Percentiles rank a stretch among this genome's conserved stretches.
Evolutionary conservation across 2,329 filamentous ascomycete species (phyloP).

Genomic region (Penicillium oxalicum): DNA sequence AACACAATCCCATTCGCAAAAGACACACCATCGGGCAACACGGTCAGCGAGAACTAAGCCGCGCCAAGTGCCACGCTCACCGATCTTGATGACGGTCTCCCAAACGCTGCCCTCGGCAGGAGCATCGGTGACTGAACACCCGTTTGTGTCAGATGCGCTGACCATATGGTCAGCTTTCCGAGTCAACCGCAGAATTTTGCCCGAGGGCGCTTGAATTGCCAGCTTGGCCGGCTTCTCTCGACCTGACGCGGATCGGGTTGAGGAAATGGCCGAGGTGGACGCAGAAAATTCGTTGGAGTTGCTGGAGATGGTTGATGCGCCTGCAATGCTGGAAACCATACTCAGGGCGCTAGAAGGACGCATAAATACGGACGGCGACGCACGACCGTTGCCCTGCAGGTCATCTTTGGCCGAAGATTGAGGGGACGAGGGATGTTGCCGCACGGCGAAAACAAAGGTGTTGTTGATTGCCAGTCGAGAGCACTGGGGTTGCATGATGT

Average conservation of each 20-base stretch:
- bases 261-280: constrained; percentile 51
- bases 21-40: constrained; percentile 63
- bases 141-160: constrained; percentile 25
- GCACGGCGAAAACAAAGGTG: constrained; percentile 93
- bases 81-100: constrained; percentile 64
- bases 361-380: constrained; percentile 47
- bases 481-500: constrained; percentile 94
- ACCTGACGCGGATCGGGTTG: constrained; percentile 27
- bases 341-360: constrained; percentile 56
- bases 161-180: constrained; percentile 45
- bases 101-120: constrained; percentile 51
- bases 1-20: constrained; percentile 60
- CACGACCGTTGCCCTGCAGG: constrained; percentile 36
- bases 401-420: constrained; percentile 35
- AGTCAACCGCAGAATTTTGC: constrained; percentile 75
- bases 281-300: constrained; percentile 39
- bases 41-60: constrained; percentile 60
- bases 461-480: constrained; percentile 84
- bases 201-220: constrained; percentile 86
- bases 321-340: constrained; percentile 52
- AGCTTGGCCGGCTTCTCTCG: constrained; percentile 82
- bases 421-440: constrained; percentile 74
- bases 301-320: constrained; percentile 47
- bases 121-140: constrained; percentile 34
- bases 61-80: constrained; percentile 57